Evolutionary conservation across 164 flowering plant species (phyloP).

Genomic region (Chimonanthus praecox): DNA sequence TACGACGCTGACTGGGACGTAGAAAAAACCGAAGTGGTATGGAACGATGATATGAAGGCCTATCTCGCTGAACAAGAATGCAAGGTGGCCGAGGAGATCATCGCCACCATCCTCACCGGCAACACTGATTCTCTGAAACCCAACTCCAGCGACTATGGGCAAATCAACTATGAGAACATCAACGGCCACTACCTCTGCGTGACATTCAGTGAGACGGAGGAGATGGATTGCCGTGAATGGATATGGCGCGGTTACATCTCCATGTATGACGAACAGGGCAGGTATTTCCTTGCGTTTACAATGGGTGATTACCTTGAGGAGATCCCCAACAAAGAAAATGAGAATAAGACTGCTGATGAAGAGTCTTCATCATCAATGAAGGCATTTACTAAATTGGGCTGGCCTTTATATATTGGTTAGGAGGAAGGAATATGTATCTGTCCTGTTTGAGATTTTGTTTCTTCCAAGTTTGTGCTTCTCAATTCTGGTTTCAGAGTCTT

Average conservation of each 20-base stretch:
- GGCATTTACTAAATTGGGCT: no score
- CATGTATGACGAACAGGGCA: slow-evolving; percentile 81
- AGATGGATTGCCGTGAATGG: slow-evolving; percentile 86
- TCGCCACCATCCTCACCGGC: slow-evolving; percentile 46
- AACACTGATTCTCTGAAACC: slow-evolving; percentile 64
- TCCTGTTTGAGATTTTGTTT: no score
- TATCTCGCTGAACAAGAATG: slow-evolving; percentile 69
- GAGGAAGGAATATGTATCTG: no score
- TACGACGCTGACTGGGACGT: slow-evolving; percentile 43
- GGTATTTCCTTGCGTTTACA: slow-evolving; percentile 76
- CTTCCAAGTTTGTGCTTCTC: no score
- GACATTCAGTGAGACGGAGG: slow-evolving; percentile 61
- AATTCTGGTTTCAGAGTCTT: no score
- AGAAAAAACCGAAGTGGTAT: not conserved
- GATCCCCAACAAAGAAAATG: slow-evolving; percentile 14
- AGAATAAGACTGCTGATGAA: slow-evolving; percentile 5
- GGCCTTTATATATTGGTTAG: no score
- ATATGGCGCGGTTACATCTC: slow-evolving; percentile 98
- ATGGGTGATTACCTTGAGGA: slow-evolving; percentile 96
- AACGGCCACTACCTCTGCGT: slow-evolving; percentile 86
- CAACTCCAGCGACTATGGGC: slow-evolving; percentile 62
- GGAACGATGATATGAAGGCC: slow-evolving; percentile 10
- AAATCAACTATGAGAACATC: slow-evolving; percentile 44
- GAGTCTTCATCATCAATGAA: not conserved
- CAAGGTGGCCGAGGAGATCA: slow-evolving; percentile 68